Evolutionary conservation across 2,329 filamentous ascomycete genomes (phyloP).

Genomic region (Phialemoniopsis sp.): DNA sequence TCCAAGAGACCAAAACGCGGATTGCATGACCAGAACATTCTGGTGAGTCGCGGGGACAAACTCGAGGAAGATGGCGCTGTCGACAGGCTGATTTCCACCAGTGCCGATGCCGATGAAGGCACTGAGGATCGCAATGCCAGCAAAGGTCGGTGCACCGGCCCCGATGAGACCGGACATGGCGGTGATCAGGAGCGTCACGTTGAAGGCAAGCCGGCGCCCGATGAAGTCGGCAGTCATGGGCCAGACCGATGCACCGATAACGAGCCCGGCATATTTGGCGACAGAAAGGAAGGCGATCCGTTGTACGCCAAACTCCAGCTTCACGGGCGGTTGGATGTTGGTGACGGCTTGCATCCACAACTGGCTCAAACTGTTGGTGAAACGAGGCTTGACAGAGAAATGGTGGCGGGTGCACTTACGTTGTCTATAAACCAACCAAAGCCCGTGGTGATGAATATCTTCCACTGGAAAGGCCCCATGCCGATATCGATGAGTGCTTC

Average conservation of each 20-base stretch:
- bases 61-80: constrained; percentile 48
- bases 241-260: constrained; percentile 41
- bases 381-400: no score
- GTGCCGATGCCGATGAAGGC: constrained; percentile 39
- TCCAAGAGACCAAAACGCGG: constrained; percentile 47
- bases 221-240: constrained; percentile 33
- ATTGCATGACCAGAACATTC: constrained; percentile 42
- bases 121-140: constrained; percentile 49
- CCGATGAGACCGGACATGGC: constrained; percentile 54
- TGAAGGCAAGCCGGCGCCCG: constrained; percentile 40
- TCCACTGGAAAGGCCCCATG: constrained; percentile 1
- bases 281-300: constrained; percentile 27
- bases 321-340: constrained; percentile 23
- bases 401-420: not conserved
- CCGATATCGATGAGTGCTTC: constrained; percentile 7
- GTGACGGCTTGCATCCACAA: constrained; percentile 31
- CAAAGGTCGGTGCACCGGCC: constrained; percentile 54
- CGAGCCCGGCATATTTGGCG: constrained; percentile 34
- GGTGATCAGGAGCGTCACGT: constrained; percentile 35
- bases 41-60: constrained; percentile 42
- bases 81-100: constrained; percentile 46
- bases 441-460: constrained; percentile 36
- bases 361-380: no score
- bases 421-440: constrained; percentile 42
- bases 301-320: constrained; percentile 26